Percentiles rank a stretch among this genome's conserved stretches.
These are phyloP conservation scores for Melanogaster broomeanus DNA, from an alignment of 768 basidiomycete genomes.

Conservation along the genomic window DNA sequence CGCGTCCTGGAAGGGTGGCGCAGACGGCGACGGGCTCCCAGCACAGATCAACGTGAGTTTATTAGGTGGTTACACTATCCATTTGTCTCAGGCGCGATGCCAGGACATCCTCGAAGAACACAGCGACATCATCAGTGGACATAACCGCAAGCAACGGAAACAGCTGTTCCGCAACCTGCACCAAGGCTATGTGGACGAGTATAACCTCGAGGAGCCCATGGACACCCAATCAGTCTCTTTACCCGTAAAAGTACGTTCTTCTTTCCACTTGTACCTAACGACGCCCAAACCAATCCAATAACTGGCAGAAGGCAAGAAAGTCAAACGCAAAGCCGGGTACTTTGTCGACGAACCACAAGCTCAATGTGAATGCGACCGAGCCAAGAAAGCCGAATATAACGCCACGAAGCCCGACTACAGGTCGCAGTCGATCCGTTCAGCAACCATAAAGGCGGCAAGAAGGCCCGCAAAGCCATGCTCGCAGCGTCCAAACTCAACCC, in stretches of 20 bases:
- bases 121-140: conserved; percentile 44
- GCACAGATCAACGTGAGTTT: conserved; percentile 52
- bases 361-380: conserved; percentile 82
- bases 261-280: not conserved
- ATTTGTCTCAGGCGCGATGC: conserved; percentile 35
- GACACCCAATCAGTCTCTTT: conserved; percentile 29
- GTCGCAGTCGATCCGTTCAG: conserved; percentile 64
- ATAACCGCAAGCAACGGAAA: conserved; percentile 52
- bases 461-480: conserved; percentile 67
- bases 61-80: not conserved
- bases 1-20: too few relatives aligned
- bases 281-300: not conserved
- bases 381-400: conserved; percentile 78
- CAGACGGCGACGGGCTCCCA: conserved; percentile 58
- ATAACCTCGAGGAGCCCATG: conserved; percentile 26
- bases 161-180: conserved; percentile 59
- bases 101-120: conserved; percentile 68
- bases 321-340: conserved; percentile 6
- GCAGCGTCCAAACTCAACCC: conserved; percentile 54
- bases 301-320: conserved; percentile 33
- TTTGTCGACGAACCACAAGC: conserved; percentile 59
- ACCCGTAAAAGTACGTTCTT: conserved; percentile 44
- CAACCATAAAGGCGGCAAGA: conserved; percentile 65
- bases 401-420: conserved; percentile 55
- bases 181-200: conserved; percentile 53